Evolutionary conservation across 2,329 filamentous ascomycete genomes (phyloP).

Genomic region (Hypoxylon sp.): DNA sequence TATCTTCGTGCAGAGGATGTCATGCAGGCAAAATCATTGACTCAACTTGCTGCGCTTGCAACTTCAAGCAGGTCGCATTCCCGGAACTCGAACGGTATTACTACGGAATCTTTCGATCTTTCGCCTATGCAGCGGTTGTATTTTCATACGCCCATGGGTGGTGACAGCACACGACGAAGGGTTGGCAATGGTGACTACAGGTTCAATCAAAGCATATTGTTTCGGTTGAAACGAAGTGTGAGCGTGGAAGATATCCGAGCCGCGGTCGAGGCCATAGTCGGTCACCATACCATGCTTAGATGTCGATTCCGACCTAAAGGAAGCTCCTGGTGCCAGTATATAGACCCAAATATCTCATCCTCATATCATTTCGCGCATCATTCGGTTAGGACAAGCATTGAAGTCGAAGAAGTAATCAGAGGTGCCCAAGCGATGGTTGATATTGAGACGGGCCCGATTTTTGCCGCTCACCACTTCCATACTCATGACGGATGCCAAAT

Average conservation of each 20-base stretch:
- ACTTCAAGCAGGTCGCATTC: conserved; percentile 53
- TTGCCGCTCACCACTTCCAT: conserved; percentile 65
- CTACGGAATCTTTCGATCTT: conserved; percentile 61
- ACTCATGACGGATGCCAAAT: conserved; percentile 63
- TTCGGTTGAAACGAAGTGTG: conserved; percentile 61
- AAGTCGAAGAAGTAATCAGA: conserved; percentile 60
- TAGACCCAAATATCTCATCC: conserved; percentile 58
- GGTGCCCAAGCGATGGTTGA: conserved; percentile 62
- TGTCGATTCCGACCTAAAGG: conserved; percentile 60
- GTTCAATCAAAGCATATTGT: conserved; percentile 67
- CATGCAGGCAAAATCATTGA: conserved; percentile 57
- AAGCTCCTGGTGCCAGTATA: conserved; percentile 64
- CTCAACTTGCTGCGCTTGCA: conserved; percentile 58
- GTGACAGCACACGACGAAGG: conserved; percentile 52
- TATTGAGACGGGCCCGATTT: conserved; percentile 66
- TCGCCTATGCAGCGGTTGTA: conserved; percentile 70
- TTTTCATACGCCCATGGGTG: conserved; percentile 64
- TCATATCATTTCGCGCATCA: conserved; percentile 64
- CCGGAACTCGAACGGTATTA: conserved; percentile 55
- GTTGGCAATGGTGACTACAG: conserved; percentile 58
- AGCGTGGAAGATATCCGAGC: conserved; percentile 62
- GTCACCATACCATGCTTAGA: conserved; percentile 67
- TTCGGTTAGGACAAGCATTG: conserved; percentile 58
- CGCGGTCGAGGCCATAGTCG: conserved; percentile 64
- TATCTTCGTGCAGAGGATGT: conserved; percentile 57